These are phyloP conservation scores for Bretschneidera sinensis DNA, from an alignment of 345 rosid genomes.

Conservation along the genomic window DNA sequence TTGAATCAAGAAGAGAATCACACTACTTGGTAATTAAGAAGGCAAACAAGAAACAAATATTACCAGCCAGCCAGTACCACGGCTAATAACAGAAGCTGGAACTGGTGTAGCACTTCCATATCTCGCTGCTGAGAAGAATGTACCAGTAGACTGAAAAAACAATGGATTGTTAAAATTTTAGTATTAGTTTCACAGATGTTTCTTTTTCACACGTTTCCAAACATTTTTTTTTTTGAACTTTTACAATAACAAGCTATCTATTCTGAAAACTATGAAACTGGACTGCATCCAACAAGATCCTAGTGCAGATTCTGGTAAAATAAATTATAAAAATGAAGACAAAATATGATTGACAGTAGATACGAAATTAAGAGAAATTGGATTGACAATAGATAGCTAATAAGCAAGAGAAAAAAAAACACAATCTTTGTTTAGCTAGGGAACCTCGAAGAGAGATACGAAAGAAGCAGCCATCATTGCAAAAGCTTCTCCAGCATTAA, in stretches of 20 bases:
- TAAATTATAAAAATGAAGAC: neutral
- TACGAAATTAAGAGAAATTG: too few relatives aligned
- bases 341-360: too few relatives aligned
- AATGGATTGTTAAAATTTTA: neutral
- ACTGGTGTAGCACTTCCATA: constrained; percentile 72
- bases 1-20: neutral
- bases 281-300: neutral
- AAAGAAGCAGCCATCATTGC: constrained; percentile 64
- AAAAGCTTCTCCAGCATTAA: constrained; percentile 49
- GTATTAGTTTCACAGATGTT: neutral
- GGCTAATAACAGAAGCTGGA: constrained; percentile 63
- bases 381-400: too few relatives aligned
- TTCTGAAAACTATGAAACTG: neutral
- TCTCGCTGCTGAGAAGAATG: constrained; percentile 63
- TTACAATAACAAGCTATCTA: neutral
- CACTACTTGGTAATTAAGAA: constrained; percentile 4
- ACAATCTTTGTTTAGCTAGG: neutral
- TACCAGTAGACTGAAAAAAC: constrained; percentile 47
- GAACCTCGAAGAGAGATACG: constrained; percentile 65
- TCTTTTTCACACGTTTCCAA: neutral
- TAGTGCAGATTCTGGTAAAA: too few relatives aligned
- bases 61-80: constrained; percentile 72
- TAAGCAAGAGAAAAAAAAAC: neutral
- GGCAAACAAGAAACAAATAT: neutral
- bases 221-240: neutral